These are phyloP conservation scores for Phyllosticta paracitricarpa DNA, from an alignment of 2,329 filamentous ascomycete species.

Conservation along the genomic window DNA sequence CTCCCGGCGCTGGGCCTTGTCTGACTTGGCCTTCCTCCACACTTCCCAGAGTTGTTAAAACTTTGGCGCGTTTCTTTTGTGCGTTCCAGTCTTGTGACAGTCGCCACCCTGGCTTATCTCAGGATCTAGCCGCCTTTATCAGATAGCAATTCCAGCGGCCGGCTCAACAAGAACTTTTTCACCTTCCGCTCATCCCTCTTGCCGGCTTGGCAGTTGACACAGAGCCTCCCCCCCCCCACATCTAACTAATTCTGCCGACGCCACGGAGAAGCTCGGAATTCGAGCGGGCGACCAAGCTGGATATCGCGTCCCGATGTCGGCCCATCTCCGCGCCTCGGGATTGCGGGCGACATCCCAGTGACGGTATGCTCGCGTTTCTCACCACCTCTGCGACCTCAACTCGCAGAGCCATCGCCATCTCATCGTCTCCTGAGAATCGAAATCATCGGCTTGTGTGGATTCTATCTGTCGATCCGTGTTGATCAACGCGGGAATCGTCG, in stretches of 20 bases:
- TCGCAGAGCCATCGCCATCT: background rate
- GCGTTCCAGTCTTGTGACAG: background rate
- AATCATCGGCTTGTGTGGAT: background rate
- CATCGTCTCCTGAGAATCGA: background rate
- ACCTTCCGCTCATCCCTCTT: background rate
- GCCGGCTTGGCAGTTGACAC: background rate
- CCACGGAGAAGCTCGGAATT: background rate
- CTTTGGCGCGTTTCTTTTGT: background rate
- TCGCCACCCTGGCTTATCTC: constrained; percentile 2
- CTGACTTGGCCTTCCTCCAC: background rate
- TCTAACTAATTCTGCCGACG: background rate
- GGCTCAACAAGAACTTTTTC: background rate
- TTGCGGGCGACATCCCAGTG: background rate
- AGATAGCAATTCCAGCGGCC: constrained; percentile 5
- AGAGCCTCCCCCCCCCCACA: background rate
- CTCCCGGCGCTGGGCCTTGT: background rate
- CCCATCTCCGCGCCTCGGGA: background rate
- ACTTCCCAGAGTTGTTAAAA: background rate
- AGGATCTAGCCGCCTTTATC: constrained; percentile 8
- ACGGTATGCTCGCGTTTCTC: background rate
- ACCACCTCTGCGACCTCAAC: background rate
- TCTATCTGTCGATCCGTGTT: background rate
- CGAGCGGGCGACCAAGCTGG: background rate
- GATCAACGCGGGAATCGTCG: background rate
- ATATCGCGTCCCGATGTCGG: background rate